Evolutionary conservation across 1,284 basidiomycete species (phyloP).

Genomic region (Salmacisia buchloeana): DNA sequence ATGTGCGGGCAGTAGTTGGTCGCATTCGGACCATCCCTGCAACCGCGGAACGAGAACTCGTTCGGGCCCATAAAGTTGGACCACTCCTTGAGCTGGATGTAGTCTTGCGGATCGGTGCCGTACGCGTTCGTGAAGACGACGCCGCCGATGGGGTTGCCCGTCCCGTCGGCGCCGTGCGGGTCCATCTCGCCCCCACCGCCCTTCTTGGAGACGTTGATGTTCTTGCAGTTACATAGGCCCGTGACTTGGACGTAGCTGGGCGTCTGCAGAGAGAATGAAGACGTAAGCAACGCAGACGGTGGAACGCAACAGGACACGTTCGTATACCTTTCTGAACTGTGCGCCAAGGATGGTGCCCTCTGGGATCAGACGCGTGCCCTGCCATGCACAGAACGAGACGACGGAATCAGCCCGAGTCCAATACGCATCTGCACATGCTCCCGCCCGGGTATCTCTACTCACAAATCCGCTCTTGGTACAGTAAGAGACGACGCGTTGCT

Average conservation of each 20-base stretch:
- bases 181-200: conserved; percentile 40
- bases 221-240: conserved; percentile 48
- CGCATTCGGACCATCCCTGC: conserved; percentile 24
- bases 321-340: conserved; percentile 64
- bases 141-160: conserved; percentile 33
- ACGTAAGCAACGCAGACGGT: no score
- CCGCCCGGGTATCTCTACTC: no score
- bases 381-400: conserved; percentile 36
- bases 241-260: conserved; percentile 11
- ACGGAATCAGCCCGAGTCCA: no score
- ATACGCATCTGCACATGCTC: no score
- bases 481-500: conserved; percentile 66
- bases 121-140: conserved; percentile 25
- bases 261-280: neutral
- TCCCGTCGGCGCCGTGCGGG: conserved; percentile 35
- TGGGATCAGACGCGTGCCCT: conserved; percentile 64
- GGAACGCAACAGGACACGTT: conserved; percentile 67
- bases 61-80: conserved; percentile 33
- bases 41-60: conserved; percentile 34
- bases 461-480: conserved; percentile 61
- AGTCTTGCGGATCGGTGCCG: conserved; percentile 20
- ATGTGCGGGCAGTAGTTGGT: conserved; percentile 28
- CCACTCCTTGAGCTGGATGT: conserved; percentile 11
- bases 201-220: conserved; percentile 48
- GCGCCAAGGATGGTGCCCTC: conserved; percentile 67